phyloP scores from a whole-genome alignment of 441 rosid species.

The Melastoma candidum region DNA sequence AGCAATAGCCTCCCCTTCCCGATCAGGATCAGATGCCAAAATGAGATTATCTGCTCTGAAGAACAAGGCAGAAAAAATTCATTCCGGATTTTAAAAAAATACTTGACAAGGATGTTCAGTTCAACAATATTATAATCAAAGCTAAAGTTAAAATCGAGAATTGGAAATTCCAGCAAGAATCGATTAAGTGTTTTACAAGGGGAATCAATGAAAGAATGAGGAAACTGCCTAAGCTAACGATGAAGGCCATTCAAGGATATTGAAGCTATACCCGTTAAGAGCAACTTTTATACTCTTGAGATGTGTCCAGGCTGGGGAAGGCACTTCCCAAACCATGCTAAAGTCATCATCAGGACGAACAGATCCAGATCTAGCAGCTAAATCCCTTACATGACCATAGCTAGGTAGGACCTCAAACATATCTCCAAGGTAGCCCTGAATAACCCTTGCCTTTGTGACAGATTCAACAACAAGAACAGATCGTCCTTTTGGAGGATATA shows the following conservation, averaged over 20 bases:
- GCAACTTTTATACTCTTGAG: conserved; percentile 93
- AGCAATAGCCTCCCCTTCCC: conserved; percentile 99
- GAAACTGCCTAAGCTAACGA: not conserved
- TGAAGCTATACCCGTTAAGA: conserved; percentile 51
- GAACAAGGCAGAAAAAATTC: conserved; percentile 31
- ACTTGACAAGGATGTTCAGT: not conserved
- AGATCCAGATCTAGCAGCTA: conserved; percentile 97
- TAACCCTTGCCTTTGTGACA: conserved; percentile 76
- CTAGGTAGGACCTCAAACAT: conserved; percentile 90
- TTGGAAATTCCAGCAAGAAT: not conserved
- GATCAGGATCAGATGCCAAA: conserved; percentile 99
- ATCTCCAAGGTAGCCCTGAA: conserved; percentile 90
- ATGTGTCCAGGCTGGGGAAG: conserved; percentile 94
- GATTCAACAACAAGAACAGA: conserved; percentile 96
- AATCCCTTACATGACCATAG: conserved; percentile 93
- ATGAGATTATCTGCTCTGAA: conserved; percentile 92
- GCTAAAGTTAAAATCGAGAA: not conserved
- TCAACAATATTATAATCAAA: not conserved
- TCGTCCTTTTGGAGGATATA: conserved; percentile 80
- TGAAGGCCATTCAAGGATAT: not conserved
- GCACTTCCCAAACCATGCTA: conserved; percentile 99
- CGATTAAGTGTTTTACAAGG: not conserved
- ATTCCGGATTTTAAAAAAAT: conserved; percentile 21
- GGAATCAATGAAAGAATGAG: conserved; percentile 27
- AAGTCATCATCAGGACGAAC: conserved; percentile 97